Base-by-base conservation (phyloP, 2,329 filamentous ascomycete genomes). In the Trichoderma arundinaceum region DNA sequence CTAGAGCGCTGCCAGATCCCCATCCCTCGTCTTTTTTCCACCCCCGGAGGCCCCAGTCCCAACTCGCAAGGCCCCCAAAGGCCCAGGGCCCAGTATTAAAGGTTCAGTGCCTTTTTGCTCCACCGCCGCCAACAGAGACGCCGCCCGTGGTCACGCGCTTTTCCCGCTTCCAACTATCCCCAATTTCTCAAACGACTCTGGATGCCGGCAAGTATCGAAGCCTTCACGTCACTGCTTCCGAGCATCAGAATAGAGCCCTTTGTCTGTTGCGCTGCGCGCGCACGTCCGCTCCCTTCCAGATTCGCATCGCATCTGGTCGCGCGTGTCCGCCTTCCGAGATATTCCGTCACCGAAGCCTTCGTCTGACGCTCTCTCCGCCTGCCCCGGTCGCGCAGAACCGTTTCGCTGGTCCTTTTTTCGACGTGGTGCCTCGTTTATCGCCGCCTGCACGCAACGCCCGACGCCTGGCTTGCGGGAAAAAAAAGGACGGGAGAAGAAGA, bases 91-190 rank as follows among this genome's bases (percentile, higher is more conserved):
- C 22, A 28, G 22, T 28, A 28, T 28, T 28, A 28, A 28, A 28
- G 22, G 22, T 28, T 28, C 22, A 28, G 22, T 28, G 22, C 22
- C 22, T 28, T 44, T 32, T 13, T 32, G 48, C 53, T 66, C 48
- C 64, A 58, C 65, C 59, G 65, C 59, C 59, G 60, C 59, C 59
- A 63, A 48, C 60, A 49, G 52, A 65, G 61, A 64, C 61, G 73
- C 72, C 71, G 72, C 72, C 71, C 71, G 71, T 73, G 71, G 75
- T 77, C 75, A 77, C 75, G 75, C 75, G 75, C 75, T 76, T 77
- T 76, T 73, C 73, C 75, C 75, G 72, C 74, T 68, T 67, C 65
- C 67, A 68, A 69, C 72, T 72, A 71, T 72, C 73, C 68, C 70
- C 73, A 73, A 71, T 71, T 70, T 71, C 73, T 66, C 71, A 28